phyloP scores from a whole-genome alignment of 31 red algal species.

The Odonthalia washingtoniensis region DNA sequence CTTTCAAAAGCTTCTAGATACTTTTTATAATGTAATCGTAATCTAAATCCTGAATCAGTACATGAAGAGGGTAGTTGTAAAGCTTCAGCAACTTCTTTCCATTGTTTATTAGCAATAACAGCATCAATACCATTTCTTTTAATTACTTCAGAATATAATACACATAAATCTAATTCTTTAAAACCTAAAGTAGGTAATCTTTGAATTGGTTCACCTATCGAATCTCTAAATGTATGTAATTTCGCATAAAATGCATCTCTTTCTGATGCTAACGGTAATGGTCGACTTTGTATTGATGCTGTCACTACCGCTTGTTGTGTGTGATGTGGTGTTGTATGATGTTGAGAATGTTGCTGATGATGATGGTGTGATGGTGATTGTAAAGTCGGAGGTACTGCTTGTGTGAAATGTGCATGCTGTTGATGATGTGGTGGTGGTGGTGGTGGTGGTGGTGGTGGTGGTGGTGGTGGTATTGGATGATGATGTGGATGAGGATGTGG shows the following conservation, averaged over 20 bases:
- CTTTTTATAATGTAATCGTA: conserved; percentile 90
- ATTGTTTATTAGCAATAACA: conserved; percentile 94
- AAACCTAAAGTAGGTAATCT: conserved; percentile 90
- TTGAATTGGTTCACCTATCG: conserved; percentile 74
- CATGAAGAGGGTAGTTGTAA: conserved; percentile 79
- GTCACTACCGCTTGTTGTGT: neutral
- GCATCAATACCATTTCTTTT: conserved; percentile 77
- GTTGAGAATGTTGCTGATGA: neutral
- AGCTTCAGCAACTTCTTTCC: conserved; percentile 95
- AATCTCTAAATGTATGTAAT: conserved; percentile 68
- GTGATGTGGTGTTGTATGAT: neutral
- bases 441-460: neutral
- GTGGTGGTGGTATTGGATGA: neutral
- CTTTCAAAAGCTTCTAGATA: conserved; percentile 80
- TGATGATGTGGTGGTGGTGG: neutral
- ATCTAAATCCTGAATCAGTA: conserved; percentile 92
- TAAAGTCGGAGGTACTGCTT: neutral
- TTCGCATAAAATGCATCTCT: conserved; percentile 67
- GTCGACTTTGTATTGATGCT: neutral
- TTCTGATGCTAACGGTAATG: conserved; percentile 2
- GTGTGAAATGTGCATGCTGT: too few species aligned
- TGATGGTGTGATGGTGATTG: neutral
- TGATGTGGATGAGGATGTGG: neutral
- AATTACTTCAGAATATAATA: conserved; percentile 81
- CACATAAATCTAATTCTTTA: conserved; percentile 88